Percentiles rank a stretch among this genome's conserved stretches.
These are phyloP conservation scores for Russula sp. DNA, from an alignment of 768 basidiomycete genomes.

Conservation along the genomic window DNA sequence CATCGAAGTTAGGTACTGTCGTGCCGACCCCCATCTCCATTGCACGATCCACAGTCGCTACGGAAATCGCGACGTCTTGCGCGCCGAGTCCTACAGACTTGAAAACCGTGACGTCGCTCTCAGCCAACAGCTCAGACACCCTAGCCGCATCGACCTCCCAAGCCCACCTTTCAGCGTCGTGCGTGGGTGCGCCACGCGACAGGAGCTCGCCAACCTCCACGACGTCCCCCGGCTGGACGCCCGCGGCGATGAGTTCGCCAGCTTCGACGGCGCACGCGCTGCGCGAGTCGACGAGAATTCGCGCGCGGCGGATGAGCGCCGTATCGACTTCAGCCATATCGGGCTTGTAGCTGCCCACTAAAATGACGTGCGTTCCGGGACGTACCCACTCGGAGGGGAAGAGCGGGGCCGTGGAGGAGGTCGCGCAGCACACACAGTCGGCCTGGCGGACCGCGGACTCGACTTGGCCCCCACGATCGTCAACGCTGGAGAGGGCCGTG, in stretches of 20 bases:
- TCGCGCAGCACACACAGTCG: constrained; percentile 70
- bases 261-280: constrained; percentile 70
- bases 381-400: constrained; percentile 63
- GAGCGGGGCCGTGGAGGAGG: constrained; percentile 61
- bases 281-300: constrained; percentile 68
- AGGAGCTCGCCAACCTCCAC: constrained; percentile 64
- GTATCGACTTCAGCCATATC: constrained; percentile 72
- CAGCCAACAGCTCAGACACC: constrained; percentile 21
- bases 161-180: neutral
- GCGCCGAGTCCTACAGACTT: constrained; percentile 84
- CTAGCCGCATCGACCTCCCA: constrained; percentile 17
- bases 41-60: constrained; percentile 59
- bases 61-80: constrained; percentile 84
- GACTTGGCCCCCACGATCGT: constrained; percentile 21
- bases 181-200: constrained; percentile 27
- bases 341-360: constrained; percentile 80
- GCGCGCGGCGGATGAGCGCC: constrained; percentile 50
- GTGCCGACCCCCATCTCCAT: constrained; percentile 48
- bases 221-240: constrained; percentile 36
- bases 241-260: constrained; percentile 69
- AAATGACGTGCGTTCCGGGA: constrained; percentile 59
- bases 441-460: constrained; percentile 36
- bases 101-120: constrained; percentile 59
- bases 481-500: constrained; percentile 5
- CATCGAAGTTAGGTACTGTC: constrained; percentile 29